These are phyloP conservation scores for Cadophora malorum DNA, from an alignment of 2,329 filamentous ascomycete species.

Conservation along the genomic window DNA sequence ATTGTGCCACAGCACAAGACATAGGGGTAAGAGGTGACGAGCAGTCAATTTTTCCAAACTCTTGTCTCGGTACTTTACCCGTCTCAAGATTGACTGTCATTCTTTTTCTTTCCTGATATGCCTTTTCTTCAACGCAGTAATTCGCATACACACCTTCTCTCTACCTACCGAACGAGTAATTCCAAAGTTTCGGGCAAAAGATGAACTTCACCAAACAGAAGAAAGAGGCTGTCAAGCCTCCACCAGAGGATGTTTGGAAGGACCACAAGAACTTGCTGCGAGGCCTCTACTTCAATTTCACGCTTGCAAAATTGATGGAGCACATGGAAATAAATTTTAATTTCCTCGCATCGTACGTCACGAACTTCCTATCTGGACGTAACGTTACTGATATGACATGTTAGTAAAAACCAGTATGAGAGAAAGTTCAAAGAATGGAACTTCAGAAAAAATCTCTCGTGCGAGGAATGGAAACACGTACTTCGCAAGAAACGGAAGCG, in stretches of 20 bases:
- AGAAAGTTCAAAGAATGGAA: slow-evolving; percentile 21
- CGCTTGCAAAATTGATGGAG: slow-evolving; percentile 5
- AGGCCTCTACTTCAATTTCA: slow-evolving; percentile 4
- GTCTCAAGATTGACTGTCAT: background rate
- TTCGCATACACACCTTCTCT: background rate
- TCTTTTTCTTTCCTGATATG: background rate
- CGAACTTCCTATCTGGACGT: background rate
- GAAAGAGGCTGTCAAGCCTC: background rate
- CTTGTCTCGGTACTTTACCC: background rate
- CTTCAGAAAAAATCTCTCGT: slow-evolving; percentile 8
- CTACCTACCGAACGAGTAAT: background rate
- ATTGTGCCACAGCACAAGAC: background rate
- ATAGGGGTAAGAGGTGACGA: background rate
- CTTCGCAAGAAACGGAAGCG: slow-evolving; percentile 8
- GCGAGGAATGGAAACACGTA: background rate
- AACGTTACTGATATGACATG: no score
- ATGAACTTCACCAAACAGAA: background rate
- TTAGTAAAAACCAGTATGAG: slow-evolving; percentile 20
- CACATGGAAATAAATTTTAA: background rate
- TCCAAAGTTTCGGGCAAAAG: no score
- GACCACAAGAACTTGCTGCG: background rate
- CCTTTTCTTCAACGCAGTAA: background rate
- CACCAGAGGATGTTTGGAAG: background rate
- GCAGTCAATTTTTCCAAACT: background rate
- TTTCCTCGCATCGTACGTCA: background rate